Conservation (phyloP, 2,329 filamentous ascomycete genomes). For the Rhexocercosporidium sp. region DNA sequence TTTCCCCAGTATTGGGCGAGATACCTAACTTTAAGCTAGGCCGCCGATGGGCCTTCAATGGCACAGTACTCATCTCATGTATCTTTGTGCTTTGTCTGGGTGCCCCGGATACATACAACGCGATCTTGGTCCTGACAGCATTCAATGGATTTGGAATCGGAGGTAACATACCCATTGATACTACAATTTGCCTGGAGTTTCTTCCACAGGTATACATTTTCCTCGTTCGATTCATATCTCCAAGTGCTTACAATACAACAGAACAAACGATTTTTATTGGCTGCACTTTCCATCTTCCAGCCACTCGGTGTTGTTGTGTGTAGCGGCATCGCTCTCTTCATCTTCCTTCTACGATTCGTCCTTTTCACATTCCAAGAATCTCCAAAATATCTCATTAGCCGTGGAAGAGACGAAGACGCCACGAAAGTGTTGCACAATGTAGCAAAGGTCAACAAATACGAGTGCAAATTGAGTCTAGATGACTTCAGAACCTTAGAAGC, state of each 20-base stretch:
- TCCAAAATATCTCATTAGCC: conserved; percentile 62
- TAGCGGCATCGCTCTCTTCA: conserved; percentile 51
- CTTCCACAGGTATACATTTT: conserved; percentile 31
- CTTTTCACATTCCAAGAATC: conserved; percentile 62
- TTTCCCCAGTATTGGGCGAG: background rate
- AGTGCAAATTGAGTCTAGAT: conserved; percentile 8
- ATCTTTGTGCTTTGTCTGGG: conserved; percentile 33
- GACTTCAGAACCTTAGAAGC: conserved; percentile 10
- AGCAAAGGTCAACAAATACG: conserved; percentile 52
- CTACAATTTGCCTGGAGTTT: conserved; percentile 39
- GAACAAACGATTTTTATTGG: conserved; percentile 36
- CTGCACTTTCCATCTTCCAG: conserved; percentile 37
- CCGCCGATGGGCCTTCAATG: conserved; percentile 37
- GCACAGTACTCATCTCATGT: conserved; percentile 30
- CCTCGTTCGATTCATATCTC: background rate
- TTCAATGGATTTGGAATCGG: conserved; percentile 36
- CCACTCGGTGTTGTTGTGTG: conserved; percentile 36
- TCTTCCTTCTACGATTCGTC: conserved; percentile 60
- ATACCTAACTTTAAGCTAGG: conserved; percentile 18
- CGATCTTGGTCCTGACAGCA: conserved; percentile 28
- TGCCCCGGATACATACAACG: conserved; percentile 27
- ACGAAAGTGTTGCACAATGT: conserved; percentile 60
- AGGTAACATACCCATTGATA: conserved; percentile 40
- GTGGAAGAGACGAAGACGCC: conserved; percentile 57
- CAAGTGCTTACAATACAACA: conserved; percentile 1